Evolutionary conservation across 306 rosid species (phyloP).

Genomic region (Sicyos edulis): DNA sequence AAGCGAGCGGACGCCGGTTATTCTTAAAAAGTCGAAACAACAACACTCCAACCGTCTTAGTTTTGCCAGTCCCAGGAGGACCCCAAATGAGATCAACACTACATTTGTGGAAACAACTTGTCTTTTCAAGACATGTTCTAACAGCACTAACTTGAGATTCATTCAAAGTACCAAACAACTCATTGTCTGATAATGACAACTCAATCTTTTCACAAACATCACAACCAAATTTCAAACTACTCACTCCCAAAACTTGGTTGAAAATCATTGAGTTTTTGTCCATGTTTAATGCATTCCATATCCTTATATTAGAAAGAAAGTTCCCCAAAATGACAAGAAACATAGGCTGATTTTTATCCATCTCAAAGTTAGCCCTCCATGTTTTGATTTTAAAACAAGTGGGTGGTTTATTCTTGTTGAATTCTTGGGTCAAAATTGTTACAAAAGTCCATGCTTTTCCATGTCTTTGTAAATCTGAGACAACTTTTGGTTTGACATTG

Average conservation of each 20-base stretch:
- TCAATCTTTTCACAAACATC: neutral
- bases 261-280: constrained; percentile 25
- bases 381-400: constrained; percentile 34
- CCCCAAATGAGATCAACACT: constrained; percentile 67
- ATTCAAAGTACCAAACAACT: constrained; percentile 34
- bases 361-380: constrained; percentile 13
- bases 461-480: neutral
- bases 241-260: constrained; percentile 21
- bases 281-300: constrained; percentile 56
- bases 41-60: constrained; percentile 45
- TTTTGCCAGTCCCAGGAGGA: constrained; percentile 81
- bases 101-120: constrained; percentile 28
- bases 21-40: constrained; percentile 34
- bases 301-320: constrained; percentile 34
- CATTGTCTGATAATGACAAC: neutral
- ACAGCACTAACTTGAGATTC: constrained; percentile 48
- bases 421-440: neutral
- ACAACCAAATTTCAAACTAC: neutral
- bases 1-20: constrained; percentile 46
- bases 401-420: constrained; percentile 24
- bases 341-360: constrained; percentile 27
- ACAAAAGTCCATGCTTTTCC: neutral
- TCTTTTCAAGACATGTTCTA: constrained; percentile 36
- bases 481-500: constrained; percentile 7
- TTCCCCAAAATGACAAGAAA: constrained; percentile 46